These are phyloP conservation scores for Rhytidiadelphus loreus DNA, from an alignment of 225 moss, liverwort and hornwort genomes.

Conservation along the genomic window DNA sequence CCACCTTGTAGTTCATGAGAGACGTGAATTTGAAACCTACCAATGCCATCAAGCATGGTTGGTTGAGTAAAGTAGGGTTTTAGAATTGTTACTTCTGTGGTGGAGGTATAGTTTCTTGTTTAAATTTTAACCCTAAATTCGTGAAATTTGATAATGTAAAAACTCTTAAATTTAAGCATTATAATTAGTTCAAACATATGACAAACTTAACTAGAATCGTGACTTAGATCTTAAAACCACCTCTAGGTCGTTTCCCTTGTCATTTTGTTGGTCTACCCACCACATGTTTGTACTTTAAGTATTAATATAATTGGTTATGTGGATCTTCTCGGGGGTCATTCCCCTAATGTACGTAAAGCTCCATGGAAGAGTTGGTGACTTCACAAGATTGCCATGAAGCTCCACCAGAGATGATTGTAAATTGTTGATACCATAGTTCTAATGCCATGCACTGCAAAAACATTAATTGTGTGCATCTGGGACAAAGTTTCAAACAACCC, in stretches of 20 bases:
- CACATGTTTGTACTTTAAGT: background rate
- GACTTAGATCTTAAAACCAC: background rate
- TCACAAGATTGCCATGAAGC: conserved; percentile 1
- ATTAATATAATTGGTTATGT: background rate
- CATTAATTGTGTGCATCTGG: background rate
- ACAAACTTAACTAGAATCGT: background rate
- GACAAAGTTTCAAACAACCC: background rate
- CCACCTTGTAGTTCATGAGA: background rate
- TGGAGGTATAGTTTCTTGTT: background rate
- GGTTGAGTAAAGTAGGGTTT: background rate
- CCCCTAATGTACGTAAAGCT: background rate
- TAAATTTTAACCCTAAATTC: background rate
- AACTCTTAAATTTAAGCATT: background rate
- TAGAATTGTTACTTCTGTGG: fast-evolving
- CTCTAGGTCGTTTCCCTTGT: fast-evolving
- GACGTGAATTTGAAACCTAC: fast-evolving
- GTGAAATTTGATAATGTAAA: too few species aligned
- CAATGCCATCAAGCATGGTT: background rate
- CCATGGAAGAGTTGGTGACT: background rate
- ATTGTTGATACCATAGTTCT: background rate
- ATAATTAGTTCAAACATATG: background rate
- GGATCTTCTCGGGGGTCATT: background rate
- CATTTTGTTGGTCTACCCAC: background rate
- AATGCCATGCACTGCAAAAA: background rate
- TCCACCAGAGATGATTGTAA: background rate